These are phyloP conservation scores for Lagerstroemia speciosa DNA, from an alignment of 345 rosid species.

Conservation along the genomic window DNA sequence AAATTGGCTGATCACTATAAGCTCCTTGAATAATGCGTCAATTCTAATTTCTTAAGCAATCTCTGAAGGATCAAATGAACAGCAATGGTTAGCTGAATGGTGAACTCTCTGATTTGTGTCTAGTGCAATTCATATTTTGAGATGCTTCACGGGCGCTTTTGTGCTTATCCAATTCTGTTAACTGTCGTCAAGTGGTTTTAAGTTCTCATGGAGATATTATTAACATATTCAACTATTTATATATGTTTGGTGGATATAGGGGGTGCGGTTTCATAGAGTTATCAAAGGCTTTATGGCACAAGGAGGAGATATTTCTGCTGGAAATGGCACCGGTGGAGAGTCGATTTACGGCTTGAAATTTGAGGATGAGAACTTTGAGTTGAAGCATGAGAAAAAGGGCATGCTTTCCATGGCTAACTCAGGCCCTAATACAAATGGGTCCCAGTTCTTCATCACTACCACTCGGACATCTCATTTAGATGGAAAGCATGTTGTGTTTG, in stretches of 20 bases:
- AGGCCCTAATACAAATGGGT: constrained; percentile 80
- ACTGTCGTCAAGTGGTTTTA: neutral
- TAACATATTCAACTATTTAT: neutral
- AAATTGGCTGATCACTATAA: neutral
- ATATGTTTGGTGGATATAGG: constrained; percentile 35
- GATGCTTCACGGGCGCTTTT: too few relatives aligned
- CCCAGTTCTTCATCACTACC: constrained; percentile 92
- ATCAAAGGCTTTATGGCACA: constrained; percentile 86
- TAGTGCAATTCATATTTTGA: neutral
- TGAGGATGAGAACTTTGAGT: constrained; percentile 79
- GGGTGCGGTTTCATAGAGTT: constrained; percentile 71
- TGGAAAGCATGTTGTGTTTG: constrained; percentile 92
- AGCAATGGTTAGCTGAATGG: neutral
- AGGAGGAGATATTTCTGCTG: constrained; percentile 93
- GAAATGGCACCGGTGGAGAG: constrained; percentile 96
- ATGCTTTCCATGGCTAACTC: constrained; percentile 89
- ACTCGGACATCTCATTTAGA: constrained; percentile 77
- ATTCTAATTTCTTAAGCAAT: neutral
- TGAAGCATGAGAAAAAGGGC: constrained; percentile 93
- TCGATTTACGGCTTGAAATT: constrained; percentile 83
- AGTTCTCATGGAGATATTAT: neutral
- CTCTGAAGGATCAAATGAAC: too few relatives aligned
- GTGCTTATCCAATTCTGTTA: too few relatives aligned
- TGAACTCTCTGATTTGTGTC: neutral
- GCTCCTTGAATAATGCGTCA: neutral